Percentiles rank a stretch among this genome's conserved stretches.
These are phyloP conservation scores for Tetrahymena elliotti DNA, from an alignment of 73 alveolate genomes.

Conservation along the genomic window DNA sequence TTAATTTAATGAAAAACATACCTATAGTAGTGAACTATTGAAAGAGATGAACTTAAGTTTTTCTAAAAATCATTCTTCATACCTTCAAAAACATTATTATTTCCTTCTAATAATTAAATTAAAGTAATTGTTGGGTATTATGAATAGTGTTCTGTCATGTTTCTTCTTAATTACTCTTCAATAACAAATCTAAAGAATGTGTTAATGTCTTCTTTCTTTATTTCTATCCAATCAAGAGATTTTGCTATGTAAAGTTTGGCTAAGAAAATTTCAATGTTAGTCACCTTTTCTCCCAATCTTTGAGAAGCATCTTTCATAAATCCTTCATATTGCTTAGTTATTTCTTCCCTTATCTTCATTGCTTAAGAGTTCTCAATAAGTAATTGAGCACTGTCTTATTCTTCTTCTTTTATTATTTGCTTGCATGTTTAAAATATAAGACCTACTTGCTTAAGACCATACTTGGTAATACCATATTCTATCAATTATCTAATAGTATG, in stretches of 20 bases:
- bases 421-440: not conserved
- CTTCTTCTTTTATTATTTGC: not conserved
- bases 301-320: not conserved
- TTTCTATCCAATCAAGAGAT: not conserved
- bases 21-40: not conserved
- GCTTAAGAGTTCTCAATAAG: not conserved
- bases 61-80: not conserved
- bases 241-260: not conserved
- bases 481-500: not conserved
- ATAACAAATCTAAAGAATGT: not conserved
- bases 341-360: not conserved
- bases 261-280: not conserved
- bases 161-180: not conserved
- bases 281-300: not conserved
- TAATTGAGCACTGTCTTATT: not conserved
- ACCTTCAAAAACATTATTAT: not conserved
- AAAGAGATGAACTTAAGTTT: not conserved
- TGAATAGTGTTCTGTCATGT: not conserved
- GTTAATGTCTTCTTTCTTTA: not conserved
- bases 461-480: not conserved
- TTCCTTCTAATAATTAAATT: not conserved
- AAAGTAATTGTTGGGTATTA: not conserved
- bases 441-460: not conserved
- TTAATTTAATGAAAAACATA: not conserved
- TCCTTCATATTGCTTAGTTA: not conserved